Base-by-base conservation (phyloP, 179 eudicot species). In the Drosera spatulata region DNA sequence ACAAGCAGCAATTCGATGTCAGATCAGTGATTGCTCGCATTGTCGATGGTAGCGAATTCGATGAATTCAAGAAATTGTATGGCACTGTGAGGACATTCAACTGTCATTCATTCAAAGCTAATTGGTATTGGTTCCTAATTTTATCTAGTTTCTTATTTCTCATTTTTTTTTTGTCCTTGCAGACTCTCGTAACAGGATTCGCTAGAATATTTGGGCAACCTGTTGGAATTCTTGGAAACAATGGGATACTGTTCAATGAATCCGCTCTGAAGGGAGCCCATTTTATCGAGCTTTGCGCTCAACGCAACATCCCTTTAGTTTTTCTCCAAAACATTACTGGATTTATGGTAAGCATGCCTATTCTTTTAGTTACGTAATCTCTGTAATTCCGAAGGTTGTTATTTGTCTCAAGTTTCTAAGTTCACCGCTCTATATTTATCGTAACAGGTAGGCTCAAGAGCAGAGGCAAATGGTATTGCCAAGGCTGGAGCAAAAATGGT, bases 401-500 rank as follows among this genome's bases (percentile, higher is more conserved):
- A 43, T 43, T 43, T 7, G 45, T 43, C 6, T 43, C 45, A 22
- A 22, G 45, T 52, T 2, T 10, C 55, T 2, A 22, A 11, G 7
- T 52, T 14, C 37, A 22, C 4, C 53, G 12, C 45, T 43, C 45
- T 43, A 43, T 43, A 43, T 43, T 43, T 4, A 4, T 43, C 45
- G 33, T 43, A 7, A 58, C 66, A 93, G 99, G 99, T 93, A 62
- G 99, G 99, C 44, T 89, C 99, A 72, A 81, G 80, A 70, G 86
- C 99, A 6, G 99, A 93, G 83, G 94, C 99, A 55, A 79, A 73
- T 77, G 99, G 99, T 52, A 93, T 93, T 59, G 99, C 96, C 60
- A 94, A 94, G 85, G 76, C 99, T 73, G 99, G 99, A 62, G 99
- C 99, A 37, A 94, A 94, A 76, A 85, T 94, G 99, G 99, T 94